Conservation (phyloP, 1,139 yeast species). For the Protomyces arabidopsidicola region DNA sequence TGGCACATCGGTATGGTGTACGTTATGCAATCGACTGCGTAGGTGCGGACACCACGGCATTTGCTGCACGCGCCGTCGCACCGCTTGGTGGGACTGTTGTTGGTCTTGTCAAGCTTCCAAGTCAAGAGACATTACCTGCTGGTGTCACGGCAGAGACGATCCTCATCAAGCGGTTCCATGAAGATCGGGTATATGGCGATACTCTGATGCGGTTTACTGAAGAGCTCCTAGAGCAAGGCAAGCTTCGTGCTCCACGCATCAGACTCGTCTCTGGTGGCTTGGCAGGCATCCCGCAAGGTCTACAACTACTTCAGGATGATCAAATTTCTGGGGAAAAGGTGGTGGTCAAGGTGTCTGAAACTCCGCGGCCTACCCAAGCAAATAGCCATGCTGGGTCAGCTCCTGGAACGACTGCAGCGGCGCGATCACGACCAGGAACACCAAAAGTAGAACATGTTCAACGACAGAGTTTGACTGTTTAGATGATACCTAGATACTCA, state of each 20-base stretch:
- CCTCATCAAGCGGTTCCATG: background rate
- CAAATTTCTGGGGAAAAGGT: conserved; percentile 1
- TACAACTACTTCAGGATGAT: background rate
- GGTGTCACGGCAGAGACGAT: background rate
- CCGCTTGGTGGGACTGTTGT: conserved; percentile 1
- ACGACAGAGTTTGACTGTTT: background rate
- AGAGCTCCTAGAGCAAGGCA: background rate
- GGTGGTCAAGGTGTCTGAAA: background rate
- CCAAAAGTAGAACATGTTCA: background rate
- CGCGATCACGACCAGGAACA: background rate
- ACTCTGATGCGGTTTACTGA: background rate
- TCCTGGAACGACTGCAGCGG: background rate
- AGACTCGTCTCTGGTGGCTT: background rate
- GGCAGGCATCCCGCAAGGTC: background rate
- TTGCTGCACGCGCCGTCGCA: background rate
- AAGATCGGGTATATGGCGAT: background rate
- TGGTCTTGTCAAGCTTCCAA: background rate
- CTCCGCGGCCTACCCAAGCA: background rate
- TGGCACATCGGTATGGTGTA: background rate
- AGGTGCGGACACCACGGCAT: background rate
- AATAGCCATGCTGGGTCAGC: too few relatives aligned
- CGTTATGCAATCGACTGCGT: conserved; percentile 2
- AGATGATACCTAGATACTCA: background rate
- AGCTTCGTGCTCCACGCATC: background rate
- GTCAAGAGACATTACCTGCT: background rate